phyloP scores from a whole-genome alignment of 768 basidiomycete species.

The Asterophora parasitica region DNA sequence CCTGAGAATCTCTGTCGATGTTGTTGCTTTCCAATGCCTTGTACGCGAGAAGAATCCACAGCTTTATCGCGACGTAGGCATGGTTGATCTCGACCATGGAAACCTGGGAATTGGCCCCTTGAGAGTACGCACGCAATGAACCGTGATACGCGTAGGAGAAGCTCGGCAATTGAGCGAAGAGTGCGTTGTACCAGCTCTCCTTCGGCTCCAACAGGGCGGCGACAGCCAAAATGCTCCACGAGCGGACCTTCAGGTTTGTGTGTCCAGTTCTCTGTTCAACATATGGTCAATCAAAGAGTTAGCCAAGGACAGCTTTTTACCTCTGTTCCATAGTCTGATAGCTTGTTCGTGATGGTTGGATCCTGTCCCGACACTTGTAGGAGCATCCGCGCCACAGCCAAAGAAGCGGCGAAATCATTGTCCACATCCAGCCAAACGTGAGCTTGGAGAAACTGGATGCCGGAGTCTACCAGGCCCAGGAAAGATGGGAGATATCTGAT shows the following conservation, averaged over 20 bases:
- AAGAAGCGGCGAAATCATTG: slow-evolving; percentile 46
- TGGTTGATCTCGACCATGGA: slow-evolving; percentile 60
- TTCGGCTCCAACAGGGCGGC: slow-evolving; percentile 42
- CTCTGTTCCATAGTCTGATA: slow-evolving; percentile 33
- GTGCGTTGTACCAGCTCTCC: slow-evolving; percentile 29
- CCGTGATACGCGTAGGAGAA: slow-evolving; percentile 47
- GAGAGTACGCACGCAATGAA: slow-evolving; percentile 37
- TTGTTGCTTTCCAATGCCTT: slow-evolving; percentile 26
- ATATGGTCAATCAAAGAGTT: background rate
- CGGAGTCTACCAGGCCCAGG: slow-evolving; percentile 42
- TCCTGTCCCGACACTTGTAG: slow-evolving; percentile 45
- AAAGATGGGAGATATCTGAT: slow-evolving; percentile 30
- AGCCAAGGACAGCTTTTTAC: slow-evolving; percentile 16
- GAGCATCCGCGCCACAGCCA: slow-evolving; percentile 49
- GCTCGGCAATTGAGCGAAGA: slow-evolving; percentile 46
- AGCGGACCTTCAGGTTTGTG: slow-evolving; percentile 38
- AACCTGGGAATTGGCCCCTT: slow-evolving; percentile 33
- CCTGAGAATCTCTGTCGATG: slow-evolving; percentile 24
- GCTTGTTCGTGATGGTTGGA: slow-evolving; percentile 32
- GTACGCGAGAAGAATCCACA: slow-evolving; percentile 62
- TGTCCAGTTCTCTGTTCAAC: slow-evolving; percentile 29
- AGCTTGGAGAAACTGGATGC: slow-evolving; percentile 48
- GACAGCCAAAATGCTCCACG: slow-evolving; percentile 64
- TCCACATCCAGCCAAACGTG: slow-evolving; percentile 45
- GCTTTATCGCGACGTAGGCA: slow-evolving; percentile 62